Percentiles rank a stretch among this genome's conserved stretches.
Conservation (phyloP, 1,284 basidiomycete genomes). For the Ustilago lituana region DNA sequence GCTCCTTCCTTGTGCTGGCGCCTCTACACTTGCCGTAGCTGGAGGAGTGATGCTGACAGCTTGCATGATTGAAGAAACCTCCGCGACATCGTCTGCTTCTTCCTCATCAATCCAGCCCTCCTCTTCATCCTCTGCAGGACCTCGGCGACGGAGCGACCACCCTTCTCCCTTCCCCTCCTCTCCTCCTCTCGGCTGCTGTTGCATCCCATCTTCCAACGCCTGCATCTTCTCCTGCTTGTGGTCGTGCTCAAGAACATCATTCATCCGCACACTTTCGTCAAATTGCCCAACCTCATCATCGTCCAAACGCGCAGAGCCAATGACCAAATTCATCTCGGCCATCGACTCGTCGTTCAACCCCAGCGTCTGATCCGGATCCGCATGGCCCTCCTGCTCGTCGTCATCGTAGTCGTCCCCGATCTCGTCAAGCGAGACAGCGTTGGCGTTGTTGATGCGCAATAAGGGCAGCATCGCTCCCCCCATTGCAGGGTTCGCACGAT, state of each 20-base stretch:
- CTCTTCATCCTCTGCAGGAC: slow-evolving; percentile 15
- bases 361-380: slow-evolving; percentile 36
- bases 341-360: slow-evolving; percentile 60
- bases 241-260: slow-evolving; percentile 20
- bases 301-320: slow-evolving; percentile 51
- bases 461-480: slow-evolving; percentile 19
- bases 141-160: slow-evolving; percentile 30
- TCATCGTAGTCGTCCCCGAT: slow-evolving; percentile 52
- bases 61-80: slow-evolving; percentile 45
- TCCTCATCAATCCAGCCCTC: slow-evolving; percentile 12
- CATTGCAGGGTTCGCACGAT: background rate
- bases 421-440: slow-evolving; percentile 55
- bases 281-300: slow-evolving; percentile 30
- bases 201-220: slow-evolving; percentile 13
- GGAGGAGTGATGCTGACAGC: slow-evolving; percentile 18
- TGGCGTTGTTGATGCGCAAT: slow-evolving; percentile 42
- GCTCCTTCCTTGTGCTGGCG: background rate
- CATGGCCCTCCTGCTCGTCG: slow-evolving; percentile 30
- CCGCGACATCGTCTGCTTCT: slow-evolving; percentile 39
- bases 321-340: slow-evolving; percentile 59
- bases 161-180: slow-evolving; percentile 1
- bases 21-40: background rate
- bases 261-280: slow-evolving; percentile 26
- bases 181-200: background rate
- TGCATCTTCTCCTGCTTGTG: slow-evolving; percentile 3